These are phyloP conservation scores for Malus hybrid DNA, from an alignment of 331 rosid species.

Conservation along the genomic window DNA sequence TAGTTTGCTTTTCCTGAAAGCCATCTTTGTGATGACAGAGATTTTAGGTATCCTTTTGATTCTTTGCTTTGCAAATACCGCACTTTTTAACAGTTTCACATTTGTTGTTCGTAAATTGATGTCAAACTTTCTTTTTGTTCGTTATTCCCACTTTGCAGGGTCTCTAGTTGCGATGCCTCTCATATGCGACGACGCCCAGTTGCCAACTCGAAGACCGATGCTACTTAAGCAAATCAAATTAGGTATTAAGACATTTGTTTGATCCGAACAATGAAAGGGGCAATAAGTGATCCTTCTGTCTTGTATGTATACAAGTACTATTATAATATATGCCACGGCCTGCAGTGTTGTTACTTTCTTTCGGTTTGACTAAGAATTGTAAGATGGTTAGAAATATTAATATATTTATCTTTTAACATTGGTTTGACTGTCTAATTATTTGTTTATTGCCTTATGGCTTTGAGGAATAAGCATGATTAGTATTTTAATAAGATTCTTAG, in stretches of 20 bases:
- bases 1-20: slow-evolving; percentile 7
- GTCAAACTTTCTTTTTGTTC: slow-evolving; percentile 6
- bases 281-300: background rate
- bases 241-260: background rate
- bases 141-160: slow-evolving; percentile 30
- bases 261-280: slow-evolving; percentile 1
- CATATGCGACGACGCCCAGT: slow-evolving; percentile 5
- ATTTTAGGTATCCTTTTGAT: slow-evolving; percentile 1
- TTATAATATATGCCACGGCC: background rate
- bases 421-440: background rate
- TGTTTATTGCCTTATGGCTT: background rate
- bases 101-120: background rate
- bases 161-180: slow-evolving; percentile 14
- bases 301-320: background rate
- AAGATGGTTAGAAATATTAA: background rate
- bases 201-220: background rate
- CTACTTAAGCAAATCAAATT: background rate
- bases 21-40: background rate
- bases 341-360: background rate
- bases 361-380: background rate
- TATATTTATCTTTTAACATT: background rate
- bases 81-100: background rate
- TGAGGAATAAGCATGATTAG: background rate
- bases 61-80: background rate
- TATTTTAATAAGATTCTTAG: background rate